Conservation (phyloP, 169 alveolate species). For the Babesia caballi region DNA sequence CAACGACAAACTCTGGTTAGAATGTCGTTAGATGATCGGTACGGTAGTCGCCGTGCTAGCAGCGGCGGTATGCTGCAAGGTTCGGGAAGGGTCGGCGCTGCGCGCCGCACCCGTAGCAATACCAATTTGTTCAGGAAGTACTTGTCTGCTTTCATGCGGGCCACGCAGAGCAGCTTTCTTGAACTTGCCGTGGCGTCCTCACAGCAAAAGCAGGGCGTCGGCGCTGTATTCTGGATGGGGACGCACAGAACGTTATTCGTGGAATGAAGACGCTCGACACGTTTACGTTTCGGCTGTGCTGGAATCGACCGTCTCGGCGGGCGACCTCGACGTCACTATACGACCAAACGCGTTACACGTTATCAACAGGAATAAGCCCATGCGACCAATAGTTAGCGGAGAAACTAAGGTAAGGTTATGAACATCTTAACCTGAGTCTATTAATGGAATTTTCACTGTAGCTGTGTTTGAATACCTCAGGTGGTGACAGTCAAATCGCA, state of each 20-base stretch:
- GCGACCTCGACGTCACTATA: conserved; percentile 18
- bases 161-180: background rate
- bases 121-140: background rate
- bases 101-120: background rate
- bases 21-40: conserved; percentile 1
- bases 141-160: background rate
- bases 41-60: background rate
- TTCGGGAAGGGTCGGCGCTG: background rate
- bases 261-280: conserved; percentile 40
- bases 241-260: conserved; percentile 42
- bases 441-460: no score
- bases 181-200: background rate
- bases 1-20: no score
- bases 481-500: no score
- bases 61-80: background rate
- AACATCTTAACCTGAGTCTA: no score
- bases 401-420: conserved; percentile 36
- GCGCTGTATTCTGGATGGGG: conserved; percentile 59
- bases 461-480: no score
- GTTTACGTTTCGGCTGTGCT: conserved; percentile 17
- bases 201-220: background rate
- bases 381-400: conserved; percentile 28
- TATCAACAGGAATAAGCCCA: background rate
- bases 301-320: background rate
- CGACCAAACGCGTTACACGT: conserved; percentile 1